Percentiles rank a stretch among this genome's conserved stretches.
These are phyloP conservation scores for Colletotrichum simmondsii DNA, from an alignment of 2,329 filamentous ascomycete genomes.

Conservation along the genomic window DNA sequence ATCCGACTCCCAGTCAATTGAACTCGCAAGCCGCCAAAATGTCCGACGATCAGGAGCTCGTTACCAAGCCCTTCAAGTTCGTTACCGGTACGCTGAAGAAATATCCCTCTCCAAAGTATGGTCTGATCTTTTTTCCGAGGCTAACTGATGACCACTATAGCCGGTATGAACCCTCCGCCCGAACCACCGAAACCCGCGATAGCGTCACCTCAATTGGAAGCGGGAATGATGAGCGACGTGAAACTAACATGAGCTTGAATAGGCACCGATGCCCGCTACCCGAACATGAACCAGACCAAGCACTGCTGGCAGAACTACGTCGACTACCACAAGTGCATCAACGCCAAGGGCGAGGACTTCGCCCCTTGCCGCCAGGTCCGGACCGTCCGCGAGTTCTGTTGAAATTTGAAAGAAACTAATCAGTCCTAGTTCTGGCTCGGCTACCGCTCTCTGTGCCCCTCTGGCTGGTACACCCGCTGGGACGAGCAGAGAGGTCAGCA, in stretches of 20 bases:
- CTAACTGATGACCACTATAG: slow-evolving; percentile 54
- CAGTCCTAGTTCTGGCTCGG: slow-evolving; percentile 86
- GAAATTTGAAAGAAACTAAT: slow-evolving; percentile 37
- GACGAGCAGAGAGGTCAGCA: slow-evolving; percentile 92
- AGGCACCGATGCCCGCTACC: slow-evolving; percentile 99
- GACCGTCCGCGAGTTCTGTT: neutral
- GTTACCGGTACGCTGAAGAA: slow-evolving; percentile 84
- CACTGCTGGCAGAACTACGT: slow-evolving; percentile 99
- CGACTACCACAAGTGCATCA: slow-evolving; percentile 99
- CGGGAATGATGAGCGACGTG: slow-evolving; percentile 1
- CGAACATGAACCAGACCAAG: slow-evolving; percentile 98
- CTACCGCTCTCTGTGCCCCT: slow-evolving; percentile 97
- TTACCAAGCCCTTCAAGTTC: slow-evolving; percentile 99
- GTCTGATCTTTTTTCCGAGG: slow-evolving; percentile 49
- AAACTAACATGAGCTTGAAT: slow-evolving; percentile 32
- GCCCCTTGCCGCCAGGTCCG: slow-evolving; percentile 94
- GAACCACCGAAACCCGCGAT: slow-evolving; percentile 35
- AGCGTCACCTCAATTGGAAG: slow-evolving; percentile 43
- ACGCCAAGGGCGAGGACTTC: slow-evolving; percentile 98
- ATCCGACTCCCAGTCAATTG: slow-evolving; percentile 40
- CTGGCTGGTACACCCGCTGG: slow-evolving; percentile 93
- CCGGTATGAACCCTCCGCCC: slow-evolving; percentile 51
- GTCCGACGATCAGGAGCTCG: slow-evolving; percentile 84
- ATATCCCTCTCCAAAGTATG: slow-evolving; percentile 49
- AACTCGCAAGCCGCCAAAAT: slow-evolving; percentile 71